A percentile compares a stretch with the other conserved stretches of the same genome.
phyloP scores from a whole-genome alignment of 192 early-diverging fungal genomes.

The Kickxella alabastrina region DNA sequence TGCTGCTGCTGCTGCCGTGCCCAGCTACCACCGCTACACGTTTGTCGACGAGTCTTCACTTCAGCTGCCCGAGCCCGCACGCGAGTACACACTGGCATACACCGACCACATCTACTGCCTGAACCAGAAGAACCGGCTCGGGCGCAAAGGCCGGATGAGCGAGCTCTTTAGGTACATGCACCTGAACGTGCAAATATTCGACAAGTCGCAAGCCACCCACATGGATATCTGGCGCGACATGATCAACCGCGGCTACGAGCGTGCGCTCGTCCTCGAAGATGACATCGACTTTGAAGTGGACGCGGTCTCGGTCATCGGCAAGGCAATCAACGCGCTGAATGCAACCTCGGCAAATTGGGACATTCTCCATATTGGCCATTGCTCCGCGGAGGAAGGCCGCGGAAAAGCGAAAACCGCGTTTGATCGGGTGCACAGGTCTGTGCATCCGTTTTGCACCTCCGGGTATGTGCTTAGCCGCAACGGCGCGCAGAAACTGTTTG shows the following conservation, averaged over 20 bases:
- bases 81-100: constrained; percentile 16
- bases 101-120: constrained; percentile 49
- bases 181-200: constrained; percentile 26
- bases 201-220: constrained; percentile 15
- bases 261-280: constrained; percentile 48
- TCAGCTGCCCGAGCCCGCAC: constrained; percentile 4
- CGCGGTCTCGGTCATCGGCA: constrained; percentile 11
- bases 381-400: constrained; percentile 40
- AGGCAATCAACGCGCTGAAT: constrained; percentile 10
- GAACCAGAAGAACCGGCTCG: constrained; percentile 14
- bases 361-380: constrained; percentile 48
- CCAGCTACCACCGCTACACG: too few species aligned
- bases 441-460: constrained; percentile 48
- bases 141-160: constrained; percentile 32
- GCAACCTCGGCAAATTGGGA: constrained; percentile 27
- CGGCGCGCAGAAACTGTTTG: constrained; percentile 46
- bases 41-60: constrained; percentile 2
- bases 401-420: neutral
- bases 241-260: constrained; percentile 27
- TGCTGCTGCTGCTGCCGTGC: too few species aligned
- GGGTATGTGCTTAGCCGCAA: constrained; percentile 40
- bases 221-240: constrained; percentile 45
- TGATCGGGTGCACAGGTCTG: constrained; percentile 12
- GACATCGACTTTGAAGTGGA: constrained; percentile 50
- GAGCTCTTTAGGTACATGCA: constrained; percentile 36